Percentiles rank a stretch among this genome's conserved stretches.
Conservation (phyloP, 208 protist species). For the Leishmania turanica region DNA sequence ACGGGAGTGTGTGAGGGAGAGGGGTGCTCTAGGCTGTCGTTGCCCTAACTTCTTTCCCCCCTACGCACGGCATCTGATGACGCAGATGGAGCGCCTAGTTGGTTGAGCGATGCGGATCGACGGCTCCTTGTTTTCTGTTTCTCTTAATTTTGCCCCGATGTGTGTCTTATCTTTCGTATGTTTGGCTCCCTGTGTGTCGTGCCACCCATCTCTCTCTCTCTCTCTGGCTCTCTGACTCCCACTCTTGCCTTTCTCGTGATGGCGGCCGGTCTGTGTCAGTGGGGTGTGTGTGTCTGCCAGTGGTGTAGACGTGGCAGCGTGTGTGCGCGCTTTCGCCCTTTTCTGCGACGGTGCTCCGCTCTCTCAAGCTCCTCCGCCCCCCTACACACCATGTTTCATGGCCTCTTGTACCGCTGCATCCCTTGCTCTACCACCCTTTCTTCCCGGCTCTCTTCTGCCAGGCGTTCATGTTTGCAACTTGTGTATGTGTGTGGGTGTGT, state of each 20-base stretch:
- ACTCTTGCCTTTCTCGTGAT: too few relatives aligned
- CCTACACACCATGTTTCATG: too few relatives aligned
- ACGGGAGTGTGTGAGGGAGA: background rate
- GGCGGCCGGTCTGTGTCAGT: too few relatives aligned
- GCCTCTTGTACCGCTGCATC: too few relatives aligned
- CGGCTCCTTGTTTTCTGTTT: conserved; percentile 4
- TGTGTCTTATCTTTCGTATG: conserved; percentile 5
- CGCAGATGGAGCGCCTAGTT: background rate
- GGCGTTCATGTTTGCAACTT: background rate
- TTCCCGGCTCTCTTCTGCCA: background rate
- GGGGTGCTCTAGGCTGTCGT: background rate
- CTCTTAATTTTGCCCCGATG: conserved; percentile 7
- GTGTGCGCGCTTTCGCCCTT: background rate
- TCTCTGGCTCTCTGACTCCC: too few relatives aligned
- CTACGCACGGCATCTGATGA: background rate
- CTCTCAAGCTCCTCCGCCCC: background rate
- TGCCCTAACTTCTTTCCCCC: background rate
- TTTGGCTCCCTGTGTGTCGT: background rate
- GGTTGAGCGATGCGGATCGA: background rate
- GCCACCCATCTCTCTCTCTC: background rate
- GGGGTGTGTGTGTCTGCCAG: background rate
- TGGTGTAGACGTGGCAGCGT: background rate
- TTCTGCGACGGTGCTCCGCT: background rate
- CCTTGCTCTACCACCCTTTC: background rate
- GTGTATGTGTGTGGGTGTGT: background rate